Percentiles rank a stretch among this genome's conserved stretches.
These are phyloP conservation scores for Candida pseudofarinosa DNA, from an alignment of 805 yeast species.

Conservation along the genomic window DNA sequence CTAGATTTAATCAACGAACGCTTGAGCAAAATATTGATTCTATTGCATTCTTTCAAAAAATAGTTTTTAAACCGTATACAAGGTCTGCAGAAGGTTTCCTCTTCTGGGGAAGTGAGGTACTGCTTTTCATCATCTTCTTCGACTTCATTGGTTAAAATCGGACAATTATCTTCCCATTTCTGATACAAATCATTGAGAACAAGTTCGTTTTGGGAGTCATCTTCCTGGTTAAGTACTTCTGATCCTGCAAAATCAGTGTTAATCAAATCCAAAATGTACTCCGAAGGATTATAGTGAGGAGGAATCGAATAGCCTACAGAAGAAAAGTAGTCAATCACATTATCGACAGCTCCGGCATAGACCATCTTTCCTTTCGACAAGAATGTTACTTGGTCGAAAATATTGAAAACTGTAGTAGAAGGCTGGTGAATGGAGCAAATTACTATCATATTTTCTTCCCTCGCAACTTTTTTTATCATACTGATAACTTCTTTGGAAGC, in stretches of 20 bases:
- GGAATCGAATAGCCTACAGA: constrained; percentile 16
- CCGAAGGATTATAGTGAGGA: constrained; percentile 20
- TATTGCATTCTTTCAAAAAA: constrained; percentile 6
- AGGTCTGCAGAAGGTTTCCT: neutral
- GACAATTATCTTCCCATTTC: neutral
- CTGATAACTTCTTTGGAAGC: constrained; percentile 53
- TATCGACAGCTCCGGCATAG: constrained; percentile 13
- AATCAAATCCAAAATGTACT: constrained; percentile 24
- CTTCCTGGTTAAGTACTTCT: neutral
- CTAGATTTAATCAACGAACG: constrained; percentile 28
- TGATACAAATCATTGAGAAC: constrained; percentile 1
- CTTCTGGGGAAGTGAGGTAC: neutral
- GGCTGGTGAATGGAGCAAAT: constrained; percentile 53
- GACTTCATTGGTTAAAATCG: neutral
- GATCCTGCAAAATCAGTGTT: constrained; percentile 20
- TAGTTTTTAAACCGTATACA: constrained; percentile 3
- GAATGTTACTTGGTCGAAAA: constrained; percentile 21
- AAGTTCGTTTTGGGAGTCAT: neutral
- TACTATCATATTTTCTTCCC: constrained; percentile 28
- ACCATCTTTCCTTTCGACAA: constrained; percentile 19
- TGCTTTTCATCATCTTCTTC: neutral
- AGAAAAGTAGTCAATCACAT: constrained; percentile 15
- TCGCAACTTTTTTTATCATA: constrained; percentile 41
- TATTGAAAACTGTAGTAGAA: constrained; percentile 40
- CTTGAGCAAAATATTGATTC: constrained; percentile 16